Conservation (phyloP, 768 basidiomycete genomes). For the Kwoniella pini region DNA sequence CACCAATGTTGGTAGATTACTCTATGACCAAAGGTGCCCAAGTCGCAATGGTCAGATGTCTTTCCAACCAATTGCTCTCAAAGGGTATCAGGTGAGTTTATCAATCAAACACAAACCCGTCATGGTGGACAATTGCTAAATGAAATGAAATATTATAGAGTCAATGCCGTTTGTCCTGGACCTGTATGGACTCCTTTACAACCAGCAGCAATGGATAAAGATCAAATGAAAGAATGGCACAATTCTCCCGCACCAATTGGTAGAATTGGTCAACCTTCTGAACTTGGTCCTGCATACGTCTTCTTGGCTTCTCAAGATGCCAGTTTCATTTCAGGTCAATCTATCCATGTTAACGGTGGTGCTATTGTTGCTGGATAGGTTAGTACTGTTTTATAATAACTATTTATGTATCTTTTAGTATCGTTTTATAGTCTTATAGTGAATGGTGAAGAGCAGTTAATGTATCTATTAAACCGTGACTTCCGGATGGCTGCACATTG, state of each 20-base stretch:
- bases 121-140: no score
- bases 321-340: conserved; percentile 52
- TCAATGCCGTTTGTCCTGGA: conserved; percentile 41
- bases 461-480: no score
- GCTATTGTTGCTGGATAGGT: conserved; percentile 39
- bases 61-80: conserved; percentile 61
- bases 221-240: conserved; percentile 50
- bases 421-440: no score
- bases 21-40: conserved; percentile 63
- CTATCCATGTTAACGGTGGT: conserved; percentile 55
- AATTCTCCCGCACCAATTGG: conserved; percentile 55
- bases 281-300: conserved; percentile 62
- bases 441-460: no score
- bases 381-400: background rate
- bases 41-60: conserved; percentile 58
- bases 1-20: conserved; percentile 58
- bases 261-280: conserved; percentile 61
- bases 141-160: no score
- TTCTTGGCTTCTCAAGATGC: conserved; percentile 59
- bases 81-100: conserved; percentile 57
- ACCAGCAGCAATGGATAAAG: conserved; percentile 51
- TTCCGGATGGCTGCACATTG: no score
- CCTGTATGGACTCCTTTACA: conserved; percentile 55
- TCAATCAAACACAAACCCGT: no score
- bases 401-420: no score